phyloP scores from a whole-genome alignment of 139 green algal species.

The Tetradesmus obliquus region DNA sequence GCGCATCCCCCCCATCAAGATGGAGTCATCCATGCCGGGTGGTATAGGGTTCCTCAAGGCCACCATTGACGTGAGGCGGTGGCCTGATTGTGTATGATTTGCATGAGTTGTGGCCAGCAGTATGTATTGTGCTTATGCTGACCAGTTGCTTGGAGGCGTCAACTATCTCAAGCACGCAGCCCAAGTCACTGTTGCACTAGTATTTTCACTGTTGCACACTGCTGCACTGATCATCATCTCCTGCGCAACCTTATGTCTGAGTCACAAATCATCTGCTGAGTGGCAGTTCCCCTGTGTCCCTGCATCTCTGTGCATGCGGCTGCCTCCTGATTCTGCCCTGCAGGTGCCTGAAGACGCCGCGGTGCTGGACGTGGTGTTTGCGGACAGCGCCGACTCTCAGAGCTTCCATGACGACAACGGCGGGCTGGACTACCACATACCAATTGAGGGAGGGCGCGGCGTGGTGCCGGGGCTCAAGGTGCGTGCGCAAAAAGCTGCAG shows the following conservation, averaged over 20 bases:
- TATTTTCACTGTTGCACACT: no score
- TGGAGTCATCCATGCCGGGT: conserved; percentile 68
- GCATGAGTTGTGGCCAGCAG: no score
- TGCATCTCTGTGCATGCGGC: background rate
- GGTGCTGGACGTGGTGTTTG: conserved; percentile 72
- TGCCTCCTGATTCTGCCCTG: background rate
- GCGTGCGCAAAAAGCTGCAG: background rate
- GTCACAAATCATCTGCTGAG: no score
- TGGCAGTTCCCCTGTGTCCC: no score
- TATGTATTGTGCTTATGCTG: no score
- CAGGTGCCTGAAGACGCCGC: background rate
- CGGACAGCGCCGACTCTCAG: conserved; percentile 63
- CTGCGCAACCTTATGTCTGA: no score
- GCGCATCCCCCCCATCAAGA: conserved; percentile 56
- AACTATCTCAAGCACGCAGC: no score
- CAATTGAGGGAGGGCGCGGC: conserved; percentile 67
- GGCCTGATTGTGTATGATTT: no score
- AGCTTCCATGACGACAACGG: conserved; percentile 87
- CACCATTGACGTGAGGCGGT: conserved; percentile 55
- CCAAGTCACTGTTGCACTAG: no score
- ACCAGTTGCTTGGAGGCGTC: no score
- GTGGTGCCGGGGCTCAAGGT: conserved; percentile 63
- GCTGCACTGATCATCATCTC: no score
- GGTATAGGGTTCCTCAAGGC: conserved; percentile 75
- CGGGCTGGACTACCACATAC: conserved; percentile 96